Conservation (phyloP, 2,329 filamentous ascomycete genomes). For the Aspergillus vadensis region DNA sequence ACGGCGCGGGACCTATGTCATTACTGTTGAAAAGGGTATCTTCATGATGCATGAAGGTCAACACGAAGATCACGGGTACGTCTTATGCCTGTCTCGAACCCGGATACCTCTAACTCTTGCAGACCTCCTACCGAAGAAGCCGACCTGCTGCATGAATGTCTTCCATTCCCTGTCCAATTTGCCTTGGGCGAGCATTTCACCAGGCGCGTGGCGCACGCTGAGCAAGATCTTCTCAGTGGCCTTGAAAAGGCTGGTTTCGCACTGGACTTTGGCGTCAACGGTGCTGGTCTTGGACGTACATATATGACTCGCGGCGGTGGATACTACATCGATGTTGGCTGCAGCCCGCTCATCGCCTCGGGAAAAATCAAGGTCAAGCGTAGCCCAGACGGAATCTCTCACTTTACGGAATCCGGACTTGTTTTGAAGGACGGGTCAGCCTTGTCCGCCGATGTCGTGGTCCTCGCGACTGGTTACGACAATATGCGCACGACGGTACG, state of each 20-base stretch:
- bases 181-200: constrained; percentile 49
- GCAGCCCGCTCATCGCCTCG: constrained; percentile 56
- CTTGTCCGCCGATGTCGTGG: constrained; percentile 63
- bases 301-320: constrained; percentile 56
- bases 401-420: constrained; percentile 51
- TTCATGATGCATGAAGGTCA: constrained; percentile 49
- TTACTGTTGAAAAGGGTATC: constrained; percentile 48
- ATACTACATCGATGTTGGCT: constrained; percentile 62
- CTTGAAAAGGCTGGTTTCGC: constrained; percentile 52
- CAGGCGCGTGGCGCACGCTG: constrained; percentile 43
- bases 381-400: constrained; percentile 55
- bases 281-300: constrained; percentile 45
- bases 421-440: constrained; percentile 57
- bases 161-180: constrained; percentile 52
- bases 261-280: constrained; percentile 44
- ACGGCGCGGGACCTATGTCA: constrained; percentile 54
- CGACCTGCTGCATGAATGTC: constrained; percentile 50
- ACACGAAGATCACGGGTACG: constrained; percentile 48
- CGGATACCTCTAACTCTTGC: background rate
- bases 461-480: constrained; percentile 66
- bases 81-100: background rate
- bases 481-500: constrained; percentile 68
- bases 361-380: constrained; percentile 64
- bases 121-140: constrained; percentile 54
- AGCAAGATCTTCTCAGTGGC: constrained; percentile 48